phyloP scores from a whole-genome alignment of 495 filamentous ascomycete species.

The Hypomontagnella submonticulosa region DNA sequence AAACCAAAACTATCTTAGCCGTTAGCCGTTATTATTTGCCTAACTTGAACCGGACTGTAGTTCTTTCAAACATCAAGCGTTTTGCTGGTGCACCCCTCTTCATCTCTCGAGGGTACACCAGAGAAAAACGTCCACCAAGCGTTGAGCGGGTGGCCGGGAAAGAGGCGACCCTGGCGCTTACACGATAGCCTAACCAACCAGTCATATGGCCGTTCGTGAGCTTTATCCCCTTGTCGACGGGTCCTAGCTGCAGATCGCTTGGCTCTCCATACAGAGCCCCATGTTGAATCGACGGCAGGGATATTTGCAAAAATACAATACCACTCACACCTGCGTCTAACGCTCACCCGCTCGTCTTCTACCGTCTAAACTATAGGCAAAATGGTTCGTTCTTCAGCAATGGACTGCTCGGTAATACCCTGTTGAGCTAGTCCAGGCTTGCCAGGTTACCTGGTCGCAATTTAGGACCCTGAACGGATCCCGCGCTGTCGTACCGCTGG shows the following conservation, averaged over 20 bases:
- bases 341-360: constrained; percentile 22
- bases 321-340: constrained; percentile 39
- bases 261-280: constrained; percentile 42
- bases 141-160: constrained; percentile 41
- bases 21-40: constrained; percentile 14
- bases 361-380: constrained; percentile 38
- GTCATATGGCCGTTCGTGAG: constrained; percentile 32
- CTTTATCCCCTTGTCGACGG: constrained; percentile 30
- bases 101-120: constrained; percentile 40
- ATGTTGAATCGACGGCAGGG: constrained; percentile 37
- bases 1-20: constrained; percentile 12
- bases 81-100: constrained; percentile 39
- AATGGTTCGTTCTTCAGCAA: constrained; percentile 27
- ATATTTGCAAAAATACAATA: constrained; percentile 31
- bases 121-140: constrained; percentile 23
- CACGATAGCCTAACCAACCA: constrained; percentile 26
- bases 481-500: constrained; percentile 42
- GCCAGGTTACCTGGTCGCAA: constrained; percentile 29
- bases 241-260: constrained; percentile 45
- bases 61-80: constrained; percentile 33
- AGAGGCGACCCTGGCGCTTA: constrained; percentile 43
- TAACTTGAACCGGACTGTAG: constrained; percentile 17
- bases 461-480: constrained; percentile 32
- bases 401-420: constrained; percentile 15
- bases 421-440: constrained; percentile 12